A percentile compares a stretch with the other conserved stretches of the same genome.
phyloP scores from a whole-genome alignment of 805 yeast genomes.

The Blastobotrys muscicola region DNA sequence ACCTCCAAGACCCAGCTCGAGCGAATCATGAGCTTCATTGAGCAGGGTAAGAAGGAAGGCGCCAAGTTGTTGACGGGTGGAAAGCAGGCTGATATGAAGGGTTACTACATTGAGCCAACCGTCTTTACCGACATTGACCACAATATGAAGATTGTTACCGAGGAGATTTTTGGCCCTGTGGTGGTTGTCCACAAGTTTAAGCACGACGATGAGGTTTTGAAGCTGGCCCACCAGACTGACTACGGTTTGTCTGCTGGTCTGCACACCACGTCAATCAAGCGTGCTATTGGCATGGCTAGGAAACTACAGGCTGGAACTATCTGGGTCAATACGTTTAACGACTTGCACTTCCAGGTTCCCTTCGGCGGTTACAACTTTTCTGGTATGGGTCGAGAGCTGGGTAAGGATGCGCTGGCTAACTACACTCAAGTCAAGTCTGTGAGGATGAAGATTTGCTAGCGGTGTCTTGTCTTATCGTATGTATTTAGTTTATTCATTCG shows the following conservation, averaged over 20 bases:
- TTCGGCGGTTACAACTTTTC: slow-evolving; percentile 74
- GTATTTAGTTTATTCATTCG: too few species aligned
- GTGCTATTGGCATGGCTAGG: slow-evolving; percentile 52
- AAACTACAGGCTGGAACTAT: slow-evolving; percentile 56
- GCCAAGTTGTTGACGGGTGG: slow-evolving; percentile 78
- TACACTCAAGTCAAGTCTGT: slow-evolving; percentile 71
- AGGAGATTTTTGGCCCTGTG: slow-evolving; percentile 86
- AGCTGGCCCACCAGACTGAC: slow-evolving; percentile 56
- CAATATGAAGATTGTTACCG: slow-evolving; percentile 54
- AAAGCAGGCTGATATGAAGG: slow-evolving; percentile 38
- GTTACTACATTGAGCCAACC: slow-evolving; percentile 65
- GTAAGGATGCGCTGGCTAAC: slow-evolving; percentile 56
- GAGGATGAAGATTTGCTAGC: too few species aligned
- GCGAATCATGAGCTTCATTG: slow-evolving; percentile 62
- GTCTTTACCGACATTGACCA: slow-evolving; percentile 60
- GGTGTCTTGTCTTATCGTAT: too few species aligned
- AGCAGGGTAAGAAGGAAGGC: slow-evolving; percentile 71
- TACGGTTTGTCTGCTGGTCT: slow-evolving; percentile 79
- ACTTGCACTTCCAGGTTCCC: slow-evolving; percentile 53
- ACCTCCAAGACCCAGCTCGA: slow-evolving; percentile 66
- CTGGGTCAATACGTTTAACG: slow-evolving; percentile 60
- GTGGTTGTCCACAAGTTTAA: slow-evolving; percentile 55
- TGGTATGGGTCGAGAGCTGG: slow-evolving; percentile 75
- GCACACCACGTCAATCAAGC: slow-evolving; percentile 53
- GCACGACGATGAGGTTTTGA: slow-evolving; percentile 55